Evolutionary conservation across 139 green algal genomes (phyloP).

Genomic region (Microglena sp.): DNA sequence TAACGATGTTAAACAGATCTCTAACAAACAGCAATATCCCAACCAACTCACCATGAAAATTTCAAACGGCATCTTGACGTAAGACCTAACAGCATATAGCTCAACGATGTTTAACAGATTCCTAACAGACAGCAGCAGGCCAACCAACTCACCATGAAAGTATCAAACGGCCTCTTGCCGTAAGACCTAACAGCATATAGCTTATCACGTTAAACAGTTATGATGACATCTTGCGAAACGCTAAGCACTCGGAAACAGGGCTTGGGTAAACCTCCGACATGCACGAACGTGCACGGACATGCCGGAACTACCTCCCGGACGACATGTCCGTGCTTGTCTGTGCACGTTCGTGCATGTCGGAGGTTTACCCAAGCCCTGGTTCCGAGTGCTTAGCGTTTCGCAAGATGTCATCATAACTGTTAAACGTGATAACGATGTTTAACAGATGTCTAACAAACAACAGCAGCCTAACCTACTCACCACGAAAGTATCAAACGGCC

Average conservation of each 20-base stretch:
- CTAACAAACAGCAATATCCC: background rate
- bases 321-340: too few species aligned
- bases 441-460: background rate
- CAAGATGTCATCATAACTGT: too few species aligned
- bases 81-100: constrained; percentile 3
- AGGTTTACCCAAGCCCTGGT: too few species aligned
- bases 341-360: too few species aligned
- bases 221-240: too few species aligned
- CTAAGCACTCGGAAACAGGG: too few species aligned
- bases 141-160: background rate
- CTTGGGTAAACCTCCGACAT: too few species aligned
- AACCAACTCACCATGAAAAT: background rate
- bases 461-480: constrained; percentile 16
- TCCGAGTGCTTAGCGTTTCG: too few species aligned
- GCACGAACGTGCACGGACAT: too few species aligned
- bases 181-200: constrained; percentile 4
- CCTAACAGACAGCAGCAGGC: background rate
- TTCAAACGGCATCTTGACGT: background rate
- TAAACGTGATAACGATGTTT: too few species aligned
- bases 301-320: too few species aligned
- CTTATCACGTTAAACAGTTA: too few species aligned
- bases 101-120: background rate
- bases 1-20: background rate
- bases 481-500: constrained; percentile 77
- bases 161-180: constrained; percentile 1